Conservation (phyloP, 2,329 filamentous ascomycete species). For the Rachicladosporium sp. region DNA sequence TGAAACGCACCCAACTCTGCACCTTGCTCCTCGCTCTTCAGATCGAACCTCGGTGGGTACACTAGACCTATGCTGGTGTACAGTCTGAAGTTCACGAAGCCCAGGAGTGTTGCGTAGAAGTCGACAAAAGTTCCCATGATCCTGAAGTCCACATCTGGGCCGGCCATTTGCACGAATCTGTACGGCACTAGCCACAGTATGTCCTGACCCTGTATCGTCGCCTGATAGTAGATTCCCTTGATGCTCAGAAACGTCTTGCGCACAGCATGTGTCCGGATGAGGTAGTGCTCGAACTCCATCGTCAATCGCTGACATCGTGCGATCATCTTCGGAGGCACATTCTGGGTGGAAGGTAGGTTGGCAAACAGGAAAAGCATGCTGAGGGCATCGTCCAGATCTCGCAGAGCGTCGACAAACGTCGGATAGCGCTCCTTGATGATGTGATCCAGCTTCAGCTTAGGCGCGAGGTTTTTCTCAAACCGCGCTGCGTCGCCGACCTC, state of each 20-base stretch:
- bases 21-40: slow-evolving; percentile 72
- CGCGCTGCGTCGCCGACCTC: slow-evolving; percentile 81
- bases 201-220: slow-evolving; percentile 91
- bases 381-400: slow-evolving; percentile 90
- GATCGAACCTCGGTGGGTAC: slow-evolving; percentile 90
- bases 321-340: slow-evolving; percentile 90
- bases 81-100: slow-evolving; percentile 90
- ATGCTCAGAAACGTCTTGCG: slow-evolving; percentile 96
- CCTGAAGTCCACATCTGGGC: slow-evolving; percentile 90
- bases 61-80: slow-evolving; percentile 86
- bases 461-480: slow-evolving; percentile 81
- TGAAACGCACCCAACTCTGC: slow-evolving; percentile 86
- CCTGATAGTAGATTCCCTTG: slow-evolving; percentile 99
- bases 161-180: slow-evolving; percentile 90
- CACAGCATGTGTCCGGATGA: slow-evolving; percentile 82
- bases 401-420: slow-evolving; percentile 84
- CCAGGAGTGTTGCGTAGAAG: slow-evolving; percentile 92
- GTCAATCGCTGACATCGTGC: slow-evolving; percentile 85
- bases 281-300: slow-evolving; percentile 94
- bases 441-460: slow-evolving; percentile 84
- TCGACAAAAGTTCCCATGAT: slow-evolving; percentile 99
- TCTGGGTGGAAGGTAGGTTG: slow-evolving; percentile 79
- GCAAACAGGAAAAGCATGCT: slow-evolving; percentile 97
- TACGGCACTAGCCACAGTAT: slow-evolving; percentile 96
- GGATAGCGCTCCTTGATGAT: slow-evolving; percentile 97